Evolutionary conservation across 1,139 yeast genomes (phyloP), one percentile per base, ranked within the genome.

Genomic region (Candida dubliniensis): DNA sequence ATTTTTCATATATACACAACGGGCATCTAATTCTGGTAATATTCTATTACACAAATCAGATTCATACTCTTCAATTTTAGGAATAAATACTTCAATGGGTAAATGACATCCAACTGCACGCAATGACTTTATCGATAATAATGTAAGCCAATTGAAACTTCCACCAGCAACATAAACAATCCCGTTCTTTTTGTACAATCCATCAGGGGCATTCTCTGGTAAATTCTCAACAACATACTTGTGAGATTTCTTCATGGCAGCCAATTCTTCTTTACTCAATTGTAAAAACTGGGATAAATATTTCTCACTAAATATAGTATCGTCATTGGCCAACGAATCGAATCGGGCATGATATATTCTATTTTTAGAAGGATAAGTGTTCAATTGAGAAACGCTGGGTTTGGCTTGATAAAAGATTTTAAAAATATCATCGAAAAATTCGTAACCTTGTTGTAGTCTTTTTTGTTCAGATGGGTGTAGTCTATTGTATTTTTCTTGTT

Each of bases 51-150:
- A 88, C 27, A 85, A 66, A 37, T 82, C 82, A 8, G 76, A 60
- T 58, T 87, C 96, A 58, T 81, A 87, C 57, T 86, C 95, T 11
- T 79, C 81, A 36, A 74, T 61, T 31, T 81, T 77, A 8, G 93
- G 93, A 46, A 88, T 81, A 49, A 87, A 71, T 4, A 88, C 82
- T 64, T 88, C 96, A 14, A 87, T 81, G 0, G 96, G 96, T 35
- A 86, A 63, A 30, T 71, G 66, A 7, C 84, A 78, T 0, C 90
- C 89, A 14, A 77, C 63, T 13, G 81, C 75, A 50, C 96, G 68
- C 40, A 88, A 63, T 42, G 84, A 75, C 57, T 79, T 77, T 48
- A 88, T 74, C 1, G 93, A 81, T 25, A 85, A 66, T 39, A 86
- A 66, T 12, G 89, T 78, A 50, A 86, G 67, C 76, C 95, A 84